Evolutionary conservation across 441 rosid genomes (phyloP), one percentile per base, ranked within the genome.

Genomic region (Iberis amara): DNA sequence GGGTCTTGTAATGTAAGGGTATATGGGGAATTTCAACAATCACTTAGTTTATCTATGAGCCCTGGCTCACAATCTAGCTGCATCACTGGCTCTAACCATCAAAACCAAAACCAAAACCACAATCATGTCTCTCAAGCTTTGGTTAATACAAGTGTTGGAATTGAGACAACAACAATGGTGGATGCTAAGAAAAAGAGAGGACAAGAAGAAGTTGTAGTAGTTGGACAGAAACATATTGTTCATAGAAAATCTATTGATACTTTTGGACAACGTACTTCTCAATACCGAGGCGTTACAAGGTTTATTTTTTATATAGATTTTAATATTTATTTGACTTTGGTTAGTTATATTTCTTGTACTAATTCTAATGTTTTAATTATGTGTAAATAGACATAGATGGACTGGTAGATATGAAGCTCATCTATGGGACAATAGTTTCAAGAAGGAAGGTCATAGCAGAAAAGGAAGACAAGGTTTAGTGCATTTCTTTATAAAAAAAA

Each of bases 361-460:
- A 48, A 48, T 49, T 28, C 1, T 35, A 49, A 32, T 2, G 50
- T 11, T 31, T 47, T 31, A 31, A 24, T 18, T 39, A 36, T 37
- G 26, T 27, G 33, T n/a, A 61, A 52, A 67, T 58, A 91, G 95
- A 70, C 98, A 91, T 68, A 76, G 98, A 69, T 92, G 92, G 97
- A 84, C 96, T 10, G 99, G 99, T 33, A 84, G 96, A 68, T 91
- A 91, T 70, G 98, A 91, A 82, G 98, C 98, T 18, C 98, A 88
- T 76, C 78, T 91, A 11, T 91, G 98, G 98, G 98, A 91, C 73
- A 91, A 91, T 48, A 91, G 96, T 72, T 85, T 94, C 73, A 91
- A 91, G 89, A 91, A 88, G 57, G 98, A 91, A 75, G 96, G 98
- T 13, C 98, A 91, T n/a, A 91, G 87, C 73, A 83, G 98, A 74